A percentile compares a stretch with the other conserved stretches of the same genome.
phyloP scores from a whole-genome alignment of 2,329 filamentous ascomycete genomes.

The Hypoxylon sp. region DNA sequence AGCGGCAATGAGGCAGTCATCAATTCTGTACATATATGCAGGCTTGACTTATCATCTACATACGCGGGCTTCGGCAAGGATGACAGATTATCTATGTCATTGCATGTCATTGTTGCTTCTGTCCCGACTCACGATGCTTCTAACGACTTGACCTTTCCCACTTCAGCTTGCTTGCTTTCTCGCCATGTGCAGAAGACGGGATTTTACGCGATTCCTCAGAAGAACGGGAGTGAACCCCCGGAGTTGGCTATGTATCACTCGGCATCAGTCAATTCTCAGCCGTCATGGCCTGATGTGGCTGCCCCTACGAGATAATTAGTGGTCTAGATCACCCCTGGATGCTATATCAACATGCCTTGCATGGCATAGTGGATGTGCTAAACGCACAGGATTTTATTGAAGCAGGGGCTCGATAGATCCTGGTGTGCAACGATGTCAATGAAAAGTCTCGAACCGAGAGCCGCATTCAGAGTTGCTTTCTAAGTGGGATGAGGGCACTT shows the following conservation, averaged over 20 bases:
- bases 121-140: slow-evolving; percentile 22
- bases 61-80: slow-evolving; percentile 37
- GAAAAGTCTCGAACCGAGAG: slow-evolving; percentile 14
- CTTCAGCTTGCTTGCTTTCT: slow-evolving; percentile 1
- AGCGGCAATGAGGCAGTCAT: slow-evolving; percentile 28
- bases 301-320: slow-evolving; percentile 39
- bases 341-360: slow-evolving; percentile 32
- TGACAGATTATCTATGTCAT: slow-evolving; percentile 41
- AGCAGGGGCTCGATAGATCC: slow-evolving; percentile 20
- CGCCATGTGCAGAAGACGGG: slow-evolving; percentile 9
- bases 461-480: slow-evolving; percentile 30
- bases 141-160: slow-evolving; percentile 3
- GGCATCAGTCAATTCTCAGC: slow-evolving; percentile 30
- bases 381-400: slow-evolving; percentile 20
- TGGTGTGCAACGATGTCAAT: slow-evolving; percentile 10
- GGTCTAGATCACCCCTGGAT: slow-evolving; percentile 40
- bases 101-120: slow-evolving; percentile 33
- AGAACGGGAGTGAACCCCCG: slow-evolving; percentile 21
- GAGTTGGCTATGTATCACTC: slow-evolving; percentile 20
- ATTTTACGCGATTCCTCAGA: slow-evolving; percentile 16
- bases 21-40: slow-evolving; percentile 37
- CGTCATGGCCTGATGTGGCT: slow-evolving; percentile 52
- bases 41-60: slow-evolving; percentile 35
- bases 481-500: slow-evolving; percentile 1
- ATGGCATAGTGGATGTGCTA: slow-evolving; percentile 30